Evolutionary conservation across 2,329 filamentous ascomycete genomes (phyloP).

Genomic region (Blastomyces silverae): DNA sequence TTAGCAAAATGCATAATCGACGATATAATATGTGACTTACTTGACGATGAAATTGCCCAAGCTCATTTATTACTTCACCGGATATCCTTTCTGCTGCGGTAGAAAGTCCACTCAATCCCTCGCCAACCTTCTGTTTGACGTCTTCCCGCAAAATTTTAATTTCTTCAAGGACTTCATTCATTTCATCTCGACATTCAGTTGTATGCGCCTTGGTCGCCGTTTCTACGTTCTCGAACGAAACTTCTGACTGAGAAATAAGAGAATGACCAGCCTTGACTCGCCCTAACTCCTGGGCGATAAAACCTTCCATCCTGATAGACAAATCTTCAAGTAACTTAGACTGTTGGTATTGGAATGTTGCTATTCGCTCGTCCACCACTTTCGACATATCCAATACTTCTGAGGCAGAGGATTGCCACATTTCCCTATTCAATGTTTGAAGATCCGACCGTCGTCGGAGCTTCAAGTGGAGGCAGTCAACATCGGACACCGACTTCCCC

Average conservation of each 20-base stretch:
- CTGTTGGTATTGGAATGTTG: slow-evolving; percentile 66
- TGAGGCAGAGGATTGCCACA: slow-evolving; percentile 69
- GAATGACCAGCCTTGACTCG: slow-evolving; percentile 63
- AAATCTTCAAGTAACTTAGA: slow-evolving; percentile 61
- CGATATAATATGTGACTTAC: slow-evolving; percentile 30
- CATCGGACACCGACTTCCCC: slow-evolving; percentile 68
- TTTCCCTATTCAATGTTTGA: slow-evolving; percentile 67
- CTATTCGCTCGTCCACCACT: slow-evolving; percentile 68
- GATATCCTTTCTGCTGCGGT: slow-evolving; percentile 81
- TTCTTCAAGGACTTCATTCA: slow-evolving; percentile 86
- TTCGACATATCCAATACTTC: slow-evolving; percentile 71
- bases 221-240: slow-evolving; percentile 61
- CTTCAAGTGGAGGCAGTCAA: slow-evolving; percentile 77
- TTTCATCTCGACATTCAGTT: slow-evolving; percentile 62
- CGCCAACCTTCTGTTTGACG: slow-evolving; percentile 77
- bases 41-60: slow-evolving; percentile 72
- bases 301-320: slow-evolving; percentile 64
- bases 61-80: slow-evolving; percentile 77
- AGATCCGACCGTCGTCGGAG: slow-evolving; percentile 78
- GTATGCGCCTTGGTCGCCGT: slow-evolving; percentile 53
- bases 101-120: slow-evolving; percentile 76
- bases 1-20: slow-evolving; percentile 20
- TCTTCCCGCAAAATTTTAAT: slow-evolving; percentile 84
- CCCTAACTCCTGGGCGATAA: slow-evolving; percentile 67
- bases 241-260: slow-evolving; percentile 63